Evolutionary conservation across 805 yeast genomes (phyloP).

Genomic region (Candida silvatica): DNA sequence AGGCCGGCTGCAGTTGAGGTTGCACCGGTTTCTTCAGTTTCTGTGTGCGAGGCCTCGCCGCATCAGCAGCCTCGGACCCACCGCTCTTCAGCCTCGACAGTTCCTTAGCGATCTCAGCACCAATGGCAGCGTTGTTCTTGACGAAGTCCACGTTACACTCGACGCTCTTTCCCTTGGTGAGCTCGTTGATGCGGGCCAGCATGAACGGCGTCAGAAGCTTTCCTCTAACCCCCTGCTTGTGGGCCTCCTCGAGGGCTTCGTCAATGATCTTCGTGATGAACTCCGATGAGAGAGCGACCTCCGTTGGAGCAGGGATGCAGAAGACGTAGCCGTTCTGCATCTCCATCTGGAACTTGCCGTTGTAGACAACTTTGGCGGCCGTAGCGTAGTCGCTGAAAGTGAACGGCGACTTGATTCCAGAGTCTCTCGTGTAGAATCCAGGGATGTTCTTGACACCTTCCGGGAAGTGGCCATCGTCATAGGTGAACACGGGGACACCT

Average conservation of each 20-base stretch:
- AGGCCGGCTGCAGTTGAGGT: too few relatives aligned
- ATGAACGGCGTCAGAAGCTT: slow-evolving; percentile 77
- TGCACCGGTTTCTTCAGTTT: background rate
- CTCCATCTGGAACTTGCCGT: slow-evolving; percentile 36
- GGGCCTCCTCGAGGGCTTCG: slow-evolving; percentile 51
- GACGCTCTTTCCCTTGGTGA: slow-evolving; percentile 66
- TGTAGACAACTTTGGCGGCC: slow-evolving; percentile 56
- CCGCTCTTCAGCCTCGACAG: slow-evolving; percentile 29
- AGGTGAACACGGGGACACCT: slow-evolving; percentile 79
- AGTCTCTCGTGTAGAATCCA: slow-evolving; percentile 73
- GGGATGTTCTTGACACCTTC: slow-evolving; percentile 49
- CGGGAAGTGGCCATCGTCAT: slow-evolving; percentile 16
- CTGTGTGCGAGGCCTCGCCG: background rate
- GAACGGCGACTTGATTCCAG: slow-evolving; percentile 67
- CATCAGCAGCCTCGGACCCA: slow-evolving; percentile 1
- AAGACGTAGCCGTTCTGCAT: slow-evolving; percentile 64
- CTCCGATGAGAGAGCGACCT: slow-evolving; percentile 45
- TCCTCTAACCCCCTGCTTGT: slow-evolving; percentile 44
- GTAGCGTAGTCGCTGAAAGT: slow-evolving; percentile 40
- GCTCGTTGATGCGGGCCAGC: slow-evolving; percentile 51
- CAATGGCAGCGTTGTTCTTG: slow-evolving; percentile 63
- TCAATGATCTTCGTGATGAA: slow-evolving; percentile 49
- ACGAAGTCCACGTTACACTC: slow-evolving; percentile 69
- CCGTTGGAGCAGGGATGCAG: slow-evolving; percentile 75
- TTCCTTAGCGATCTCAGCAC: slow-evolving; percentile 56